Evolutionary conservation across 2,329 filamentous ascomycete species (phyloP).

Genomic region (Setomelanomma holmii): DNA sequence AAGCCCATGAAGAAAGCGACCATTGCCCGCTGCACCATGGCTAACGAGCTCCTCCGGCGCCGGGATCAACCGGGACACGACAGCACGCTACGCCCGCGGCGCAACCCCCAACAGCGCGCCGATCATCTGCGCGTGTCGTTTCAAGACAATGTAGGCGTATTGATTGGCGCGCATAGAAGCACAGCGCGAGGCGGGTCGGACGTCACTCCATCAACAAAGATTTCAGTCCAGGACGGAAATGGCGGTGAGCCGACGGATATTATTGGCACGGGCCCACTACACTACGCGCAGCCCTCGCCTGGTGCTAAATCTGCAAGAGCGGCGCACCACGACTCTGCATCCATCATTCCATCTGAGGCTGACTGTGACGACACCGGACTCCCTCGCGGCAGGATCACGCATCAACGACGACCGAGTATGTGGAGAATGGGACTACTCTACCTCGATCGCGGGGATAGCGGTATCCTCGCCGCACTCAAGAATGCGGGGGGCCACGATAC

Average conservation of each 20-base stretch:
- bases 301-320: constrained; percentile 5
- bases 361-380: constrained; percentile 18
- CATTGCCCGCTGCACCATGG: constrained; percentile 20
- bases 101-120: constrained; percentile 7
- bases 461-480: constrained; percentile 26
- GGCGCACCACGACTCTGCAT: constrained; percentile 6
- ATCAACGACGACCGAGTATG: constrained; percentile 27
- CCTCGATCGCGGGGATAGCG: constrained; percentile 31
- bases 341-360: constrained; percentile 8
- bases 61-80: constrained; percentile 19
- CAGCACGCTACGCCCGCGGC: constrained; percentile 6
- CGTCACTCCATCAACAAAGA: constrained; percentile 2
- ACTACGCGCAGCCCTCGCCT: not conserved
- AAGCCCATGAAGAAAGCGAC: constrained; percentile 20
- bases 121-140: constrained; percentile 9
- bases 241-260: constrained; percentile 13
- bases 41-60: constrained; percentile 21
- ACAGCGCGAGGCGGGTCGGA: constrained; percentile 10
- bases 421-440: constrained; percentile 30
- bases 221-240: constrained; percentile 13
- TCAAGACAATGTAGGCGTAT: not conserved
- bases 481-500: constrained; percentile 28
- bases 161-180: constrained; percentile 5
- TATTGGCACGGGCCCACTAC: constrained; percentile 5
- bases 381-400: constrained; percentile 11